Conservation (phyloP, 768 basidiomycete genomes). For the Chalciporus piperatus region DNA sequence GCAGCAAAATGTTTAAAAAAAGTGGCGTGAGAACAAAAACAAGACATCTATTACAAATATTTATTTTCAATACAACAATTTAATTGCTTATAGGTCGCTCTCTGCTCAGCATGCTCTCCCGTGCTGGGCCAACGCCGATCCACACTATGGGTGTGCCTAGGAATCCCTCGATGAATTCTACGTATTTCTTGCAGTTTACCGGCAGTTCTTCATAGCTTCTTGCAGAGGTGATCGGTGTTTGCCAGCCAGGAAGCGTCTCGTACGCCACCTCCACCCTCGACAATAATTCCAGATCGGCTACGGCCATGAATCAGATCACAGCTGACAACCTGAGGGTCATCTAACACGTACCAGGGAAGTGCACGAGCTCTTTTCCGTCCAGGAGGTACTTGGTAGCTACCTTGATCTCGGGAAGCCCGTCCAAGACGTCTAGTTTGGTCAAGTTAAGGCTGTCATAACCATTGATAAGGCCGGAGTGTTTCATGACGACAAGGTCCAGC, state of each 20-base stretch:
- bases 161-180: slow-evolving; percentile 81
- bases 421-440: slow-evolving; percentile 94
- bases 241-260: slow-evolving; percentile 90
- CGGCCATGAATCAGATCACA: not conserved
- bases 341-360: slow-evolving; percentile 76
- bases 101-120: slow-evolving; percentile 69
- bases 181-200: slow-evolving; percentile 78
- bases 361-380: slow-evolving; percentile 71
- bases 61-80: not conserved
- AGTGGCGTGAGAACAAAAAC: slow-evolving; percentile 29
- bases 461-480: slow-evolving; percentile 90
- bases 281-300: slow-evolving; percentile 84
- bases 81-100: slow-evolving; percentile 20
- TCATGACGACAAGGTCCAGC: slow-evolving; percentile 95
- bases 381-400: slow-evolving; percentile 77
- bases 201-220: slow-evolving; percentile 75
- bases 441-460: slow-evolving; percentile 93
- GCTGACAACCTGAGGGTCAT: not conserved
- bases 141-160: slow-evolving; percentile 76
- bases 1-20: not conserved
- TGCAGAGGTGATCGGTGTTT: slow-evolving; percentile 64
- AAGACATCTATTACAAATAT: not conserved
- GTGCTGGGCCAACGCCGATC: slow-evolving; percentile 89
- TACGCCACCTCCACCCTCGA: slow-evolving; percentile 82
- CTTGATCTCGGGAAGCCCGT: slow-evolving; percentile 82